Evolutionary conservation across 495 filamentous ascomycete species (phyloP).

Genomic region (Xylaria nigripes): DNA sequence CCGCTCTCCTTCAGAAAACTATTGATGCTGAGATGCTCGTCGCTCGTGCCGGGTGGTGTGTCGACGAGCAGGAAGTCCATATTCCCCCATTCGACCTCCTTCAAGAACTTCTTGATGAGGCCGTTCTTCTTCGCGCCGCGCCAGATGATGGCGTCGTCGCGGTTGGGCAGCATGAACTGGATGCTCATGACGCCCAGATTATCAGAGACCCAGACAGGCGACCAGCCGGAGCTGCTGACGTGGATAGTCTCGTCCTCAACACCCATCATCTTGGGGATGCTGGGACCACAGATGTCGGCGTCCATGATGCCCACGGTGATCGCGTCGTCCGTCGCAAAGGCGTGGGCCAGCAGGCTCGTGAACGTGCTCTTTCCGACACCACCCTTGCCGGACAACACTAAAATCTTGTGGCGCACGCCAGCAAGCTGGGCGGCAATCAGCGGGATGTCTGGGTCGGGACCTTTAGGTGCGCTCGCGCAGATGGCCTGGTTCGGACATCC

Average conservation of each 20-base stretch:
- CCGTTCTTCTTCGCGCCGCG: constrained; percentile 97
- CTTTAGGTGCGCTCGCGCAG: constrained; percentile 89
- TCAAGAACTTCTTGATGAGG: constrained; percentile 92
- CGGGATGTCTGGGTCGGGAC: constrained; percentile 88
- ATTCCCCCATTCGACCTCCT: constrained; percentile 95
- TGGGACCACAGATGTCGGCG: constrained; percentile 90
- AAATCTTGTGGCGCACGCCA: constrained; percentile 77
- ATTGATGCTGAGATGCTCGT: constrained; percentile 92
- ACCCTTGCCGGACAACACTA: constrained; percentile 89
- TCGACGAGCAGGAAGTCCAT: constrained; percentile 90
- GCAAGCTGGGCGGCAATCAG: constrained; percentile 77
- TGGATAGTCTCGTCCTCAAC: constrained; percentile 90
- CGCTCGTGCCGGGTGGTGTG: constrained; percentile 88
- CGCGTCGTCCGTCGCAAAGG: constrained; percentile 68
- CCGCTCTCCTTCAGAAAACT: constrained; percentile 77
- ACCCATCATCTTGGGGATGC: constrained; percentile 97
- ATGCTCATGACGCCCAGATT: constrained; percentile 92
- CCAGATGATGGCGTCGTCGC: constrained; percentile 95
- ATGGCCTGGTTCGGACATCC: constrained; percentile 94
- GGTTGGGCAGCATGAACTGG: constrained; percentile 91
- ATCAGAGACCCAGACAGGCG: constrained; percentile 85
- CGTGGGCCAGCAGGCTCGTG: constrained; percentile 75
- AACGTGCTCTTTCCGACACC: constrained; percentile 96
- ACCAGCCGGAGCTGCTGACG: constrained; percentile 71
- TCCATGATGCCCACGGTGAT: constrained; percentile 87